Evolutionary conservation across 1,139 yeast species (phyloP).

Genomic region (Kodamaea anthophila): DNA sequence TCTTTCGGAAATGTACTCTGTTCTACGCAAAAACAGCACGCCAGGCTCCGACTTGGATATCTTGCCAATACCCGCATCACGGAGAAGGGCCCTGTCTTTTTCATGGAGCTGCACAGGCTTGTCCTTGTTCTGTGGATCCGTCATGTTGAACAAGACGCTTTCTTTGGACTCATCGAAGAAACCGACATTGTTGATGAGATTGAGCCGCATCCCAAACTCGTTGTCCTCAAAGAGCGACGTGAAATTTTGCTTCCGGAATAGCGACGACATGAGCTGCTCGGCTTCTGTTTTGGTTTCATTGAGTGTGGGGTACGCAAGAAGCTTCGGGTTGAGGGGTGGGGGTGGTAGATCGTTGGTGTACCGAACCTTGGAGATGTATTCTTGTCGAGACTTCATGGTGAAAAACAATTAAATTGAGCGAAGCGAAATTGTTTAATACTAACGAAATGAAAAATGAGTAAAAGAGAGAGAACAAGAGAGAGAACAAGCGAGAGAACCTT

Average conservation of each 20-base stretch:
- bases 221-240: constrained; percentile 62
- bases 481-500: not conserved
- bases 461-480: not conserved
- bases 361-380: constrained; percentile 80
- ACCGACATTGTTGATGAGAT: constrained; percentile 62
- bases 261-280: constrained; percentile 61
- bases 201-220: constrained; percentile 71
- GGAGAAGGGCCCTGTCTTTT: constrained; percentile 65
- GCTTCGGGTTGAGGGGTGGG: constrained; percentile 88
- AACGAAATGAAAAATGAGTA: not conserved
- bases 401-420: not conserved
- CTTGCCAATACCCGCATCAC: constrained; percentile 64
- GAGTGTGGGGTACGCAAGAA: constrained; percentile 50
- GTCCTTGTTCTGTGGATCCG: constrained; percentile 12
- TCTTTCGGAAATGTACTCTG: constrained; percentile 73
- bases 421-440: not conserved
- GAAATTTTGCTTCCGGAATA: constrained; percentile 74
- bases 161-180: constrained; percentile 61
- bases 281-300: constrained; percentile 46
- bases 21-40: constrained; percentile 86
- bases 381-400: constrained; percentile 50
- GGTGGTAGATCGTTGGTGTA: constrained; percentile 88
- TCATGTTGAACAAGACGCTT: constrained; percentile 32
- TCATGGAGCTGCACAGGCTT: constrained; percentile 53
- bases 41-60: constrained; percentile 49